These are phyloP conservation scores for Bretziella fagacearum DNA, from an alignment of 2,329 filamentous ascomycete genomes.

Conservation along the genomic window DNA sequence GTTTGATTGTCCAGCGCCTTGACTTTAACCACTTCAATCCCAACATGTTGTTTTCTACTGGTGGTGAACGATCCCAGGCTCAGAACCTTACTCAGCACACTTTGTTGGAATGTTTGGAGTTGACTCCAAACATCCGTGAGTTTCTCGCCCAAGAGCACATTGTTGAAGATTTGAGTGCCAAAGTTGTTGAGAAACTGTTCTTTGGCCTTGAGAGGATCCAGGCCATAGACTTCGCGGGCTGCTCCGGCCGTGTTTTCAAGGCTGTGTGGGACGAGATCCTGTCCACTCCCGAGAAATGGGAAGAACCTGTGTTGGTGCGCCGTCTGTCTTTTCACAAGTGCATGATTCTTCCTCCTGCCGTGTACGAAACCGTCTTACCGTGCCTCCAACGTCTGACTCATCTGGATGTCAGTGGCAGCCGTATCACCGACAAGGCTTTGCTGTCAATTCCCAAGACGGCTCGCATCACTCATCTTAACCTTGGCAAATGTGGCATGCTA, in stretches of 20 bases:
- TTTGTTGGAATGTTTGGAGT: slow-evolving; percentile 50
- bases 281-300: slow-evolving; percentile 24
- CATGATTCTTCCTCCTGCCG: slow-evolving; percentile 46
- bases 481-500: slow-evolving; percentile 58
- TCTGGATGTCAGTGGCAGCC: slow-evolving; percentile 62
- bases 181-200: slow-evolving; percentile 54
- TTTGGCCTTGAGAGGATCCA: slow-evolving; percentile 45
- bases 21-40: slow-evolving; percentile 82
- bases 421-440: slow-evolving; percentile 55
- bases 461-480: slow-evolving; percentile 57
- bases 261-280: slow-evolving; percentile 43
- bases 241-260: slow-evolving; percentile 51
- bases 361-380: slow-evolving; percentile 56
- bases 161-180: slow-evolving; percentile 54
- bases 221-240: slow-evolving; percentile 63
- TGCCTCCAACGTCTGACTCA: slow-evolving; percentile 54
- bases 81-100: slow-evolving; percentile 61
- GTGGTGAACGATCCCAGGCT: slow-evolving; percentile 56
- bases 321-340: slow-evolving; percentile 66
- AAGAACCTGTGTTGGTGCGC: slow-evolving; percentile 31
- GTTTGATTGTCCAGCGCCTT: slow-evolving; percentile 58
- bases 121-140: slow-evolving; percentile 59
- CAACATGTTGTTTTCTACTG: slow-evolving; percentile 56
- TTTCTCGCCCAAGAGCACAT: slow-evolving; percentile 69
- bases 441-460: slow-evolving; percentile 54